phyloP scores from a whole-genome alignment of 2,329 filamentous ascomycete genomes.

The Nemania sp. region DNA sequence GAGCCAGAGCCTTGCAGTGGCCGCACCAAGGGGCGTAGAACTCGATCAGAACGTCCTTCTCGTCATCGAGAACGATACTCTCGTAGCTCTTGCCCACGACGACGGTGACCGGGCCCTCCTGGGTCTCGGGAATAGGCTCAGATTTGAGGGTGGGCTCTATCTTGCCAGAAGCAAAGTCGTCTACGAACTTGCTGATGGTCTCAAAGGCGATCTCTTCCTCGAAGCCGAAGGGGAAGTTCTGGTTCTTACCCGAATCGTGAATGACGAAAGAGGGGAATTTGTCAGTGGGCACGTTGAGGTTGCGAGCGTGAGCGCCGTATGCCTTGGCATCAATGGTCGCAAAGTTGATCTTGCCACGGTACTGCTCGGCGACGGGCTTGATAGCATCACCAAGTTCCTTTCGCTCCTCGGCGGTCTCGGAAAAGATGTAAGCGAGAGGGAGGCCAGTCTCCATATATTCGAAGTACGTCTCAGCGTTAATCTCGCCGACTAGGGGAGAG shows the following conservation, averaged over 20 bases:
- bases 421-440: slow-evolving; percentile 96
- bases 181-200: slow-evolving; percentile 78
- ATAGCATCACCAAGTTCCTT: slow-evolving; percentile 74
- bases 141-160: slow-evolving; percentile 97
- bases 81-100: slow-evolving; percentile 95
- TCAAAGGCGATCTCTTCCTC: slow-evolving; percentile 74
- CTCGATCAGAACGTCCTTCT: slow-evolving; percentile 96
- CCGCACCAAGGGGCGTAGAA: slow-evolving; percentile 99
- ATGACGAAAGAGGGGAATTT: slow-evolving; percentile 98
- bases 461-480: slow-evolving; percentile 95
- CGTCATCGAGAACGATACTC: slow-evolving; percentile 85
- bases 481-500: slow-evolving; percentile 90
- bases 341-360: slow-evolving; percentile 95
- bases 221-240: slow-evolving; percentile 94
- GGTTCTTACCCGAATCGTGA: slow-evolving; percentile 92
- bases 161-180: slow-evolving; percentile 85
- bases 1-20: slow-evolving; percentile 98
- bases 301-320: slow-evolving; percentile 92
- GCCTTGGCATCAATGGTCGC: slow-evolving; percentile 94
- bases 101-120: slow-evolving; percentile 85
- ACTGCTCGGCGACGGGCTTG: slow-evolving; percentile 85
- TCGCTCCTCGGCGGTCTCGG: slow-evolving; percentile 89
- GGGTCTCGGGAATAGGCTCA: slow-evolving; percentile 90
- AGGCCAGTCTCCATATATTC: slow-evolving; percentile 92
- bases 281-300: slow-evolving; percentile 95